These are phyloP conservation scores for Monascus ruber DNA, from an alignment of 2,329 filamentous ascomycete genomes.

Conservation along the genomic window DNA sequence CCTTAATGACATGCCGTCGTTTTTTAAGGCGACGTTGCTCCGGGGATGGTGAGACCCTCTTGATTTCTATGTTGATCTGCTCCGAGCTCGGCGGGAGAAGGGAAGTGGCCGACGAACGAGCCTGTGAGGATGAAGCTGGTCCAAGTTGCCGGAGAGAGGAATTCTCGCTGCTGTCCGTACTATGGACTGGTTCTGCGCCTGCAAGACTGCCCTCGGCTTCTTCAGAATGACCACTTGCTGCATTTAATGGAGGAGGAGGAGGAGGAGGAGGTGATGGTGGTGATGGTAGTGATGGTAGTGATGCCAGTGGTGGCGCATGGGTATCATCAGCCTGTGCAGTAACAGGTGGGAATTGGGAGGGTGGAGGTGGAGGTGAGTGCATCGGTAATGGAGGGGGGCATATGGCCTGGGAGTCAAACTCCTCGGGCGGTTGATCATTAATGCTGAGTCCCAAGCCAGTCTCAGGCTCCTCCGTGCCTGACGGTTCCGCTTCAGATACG, in stretches of 20 bases:
- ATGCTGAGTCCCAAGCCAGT: slow-evolving; percentile 35
- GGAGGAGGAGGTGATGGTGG: too few species aligned
- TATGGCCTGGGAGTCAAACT: slow-evolving; percentile 11
- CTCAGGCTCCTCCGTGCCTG: slow-evolving; percentile 16
- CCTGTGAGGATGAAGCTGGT: slow-evolving; percentile 18
- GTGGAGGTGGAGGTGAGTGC: neutral
- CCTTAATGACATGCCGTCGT: slow-evolving; percentile 75
- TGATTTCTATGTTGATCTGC: slow-evolving; percentile 10
- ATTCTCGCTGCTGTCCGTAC: slow-evolving; percentile 25
- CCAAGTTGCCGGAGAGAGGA: slow-evolving; percentile 22
- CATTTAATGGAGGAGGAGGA: slow-evolving; percentile 3
- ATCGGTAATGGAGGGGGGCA: slow-evolving; percentile 26
- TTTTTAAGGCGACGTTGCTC: slow-evolving; percentile 54
- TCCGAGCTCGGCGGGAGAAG: slow-evolving; percentile 20
- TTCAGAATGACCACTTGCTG: slow-evolving; percentile 4
- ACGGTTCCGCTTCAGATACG: slow-evolving; percentile 5
- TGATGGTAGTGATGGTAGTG: neutral
- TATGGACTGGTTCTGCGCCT: slow-evolving; percentile 13
- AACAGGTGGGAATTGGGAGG: slow-evolving; percentile 1
- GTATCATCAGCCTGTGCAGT: slow-evolving; percentile 1
- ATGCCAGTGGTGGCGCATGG: neutral
- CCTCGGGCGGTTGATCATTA: slow-evolving; percentile 23
- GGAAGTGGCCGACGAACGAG: slow-evolving; percentile 27
- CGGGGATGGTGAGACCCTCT: slow-evolving; percentile 22
- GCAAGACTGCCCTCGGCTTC: slow-evolving; percentile 4